Base-by-base conservation (phyloP, 257 asterid species). In the Catharanthus roseus region DNA sequence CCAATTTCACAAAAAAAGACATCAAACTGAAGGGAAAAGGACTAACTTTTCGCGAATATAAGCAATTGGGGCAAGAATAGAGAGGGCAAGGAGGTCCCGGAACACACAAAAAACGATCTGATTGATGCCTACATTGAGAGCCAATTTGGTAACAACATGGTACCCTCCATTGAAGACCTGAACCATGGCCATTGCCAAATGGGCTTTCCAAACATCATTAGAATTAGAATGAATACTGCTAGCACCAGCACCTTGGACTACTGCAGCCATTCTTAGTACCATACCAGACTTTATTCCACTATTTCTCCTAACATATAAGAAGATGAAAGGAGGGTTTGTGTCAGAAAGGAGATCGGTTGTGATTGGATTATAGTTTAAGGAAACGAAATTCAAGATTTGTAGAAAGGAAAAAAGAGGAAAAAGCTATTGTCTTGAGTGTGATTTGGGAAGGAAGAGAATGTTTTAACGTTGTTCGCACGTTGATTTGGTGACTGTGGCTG, bases 91-190 rank as follows among this genome's bases (percentile, higher is more conserved):
- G 19, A 91, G 88, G 75, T 95, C 99, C 12, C 99, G 76, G 33
- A 66, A 81, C 50, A 91, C 90, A 68, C 99, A 91, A 78, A 95
- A 95, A 47, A 95, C 96, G 71, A 91, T 83, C 92, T 91, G 93
- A 81, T 87, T 95, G 57, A 91, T 81, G 21, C 99, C 99, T 65
- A 86, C 95, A 73, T 91, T 88, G 71, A 95, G 97, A 29, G 99
- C 99, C 47, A 95, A 86, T 70, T 95, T 95, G 67, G 97, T 87
- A 78, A 95, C 84, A 77, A 95, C 96, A 77, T 95, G 97, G 82
- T 88, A 86, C 0, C 96, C 95, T 75, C 97, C 96, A 74, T 71
- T 68, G 78, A 86, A 75, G 53, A 95, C 76, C 88, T 91, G 97
- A 45, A 95, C 96, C 79, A 82, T 69, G 70, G 88, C 96, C 97